Percentiles rank a stretch among this genome's conserved stretches.
Evolutionary conservation across 2,329 filamentous ascomycete species (phyloP).

Genomic region (Phoma sp.): DNA sequence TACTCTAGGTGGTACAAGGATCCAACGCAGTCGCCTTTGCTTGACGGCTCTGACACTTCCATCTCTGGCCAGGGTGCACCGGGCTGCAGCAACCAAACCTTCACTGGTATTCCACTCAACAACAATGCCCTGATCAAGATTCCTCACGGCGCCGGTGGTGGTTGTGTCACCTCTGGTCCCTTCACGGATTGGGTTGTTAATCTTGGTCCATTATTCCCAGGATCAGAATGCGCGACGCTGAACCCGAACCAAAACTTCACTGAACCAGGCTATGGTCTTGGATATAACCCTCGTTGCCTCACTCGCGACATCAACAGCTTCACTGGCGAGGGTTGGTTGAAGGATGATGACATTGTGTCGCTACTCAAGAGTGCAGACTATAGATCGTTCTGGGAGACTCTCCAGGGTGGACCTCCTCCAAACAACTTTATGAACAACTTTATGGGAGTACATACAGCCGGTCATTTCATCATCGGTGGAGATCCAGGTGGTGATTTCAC

Average conservation of each 20-base stretch:
- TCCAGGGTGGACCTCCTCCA: slow-evolving; percentile 44
- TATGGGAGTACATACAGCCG: slow-evolving; percentile 55
- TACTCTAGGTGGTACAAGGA: slow-evolving; percentile 62
- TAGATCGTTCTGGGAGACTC: slow-evolving; percentile 43
- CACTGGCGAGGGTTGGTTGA: slow-evolving; percentile 9
- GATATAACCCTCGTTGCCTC: slow-evolving; percentile 51
- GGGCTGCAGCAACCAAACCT: slow-evolving; percentile 22
- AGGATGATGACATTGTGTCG: slow-evolving; percentile 21
- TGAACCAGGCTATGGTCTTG: slow-evolving; percentile 30
- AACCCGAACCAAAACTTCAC: slow-evolving; percentile 4
- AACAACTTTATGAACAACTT: slow-evolving; percentile 44
- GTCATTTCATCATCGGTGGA: slow-evolving; percentile 57
- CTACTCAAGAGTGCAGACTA: slow-evolving; percentile 23
- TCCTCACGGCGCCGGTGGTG: slow-evolving; percentile 62
- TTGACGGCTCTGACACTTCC: slow-evolving; percentile 63
- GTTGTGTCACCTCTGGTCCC: slow-evolving; percentile 61
- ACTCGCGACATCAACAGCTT: slow-evolving; percentile 48
- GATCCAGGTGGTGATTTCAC: slow-evolving; percentile 57
- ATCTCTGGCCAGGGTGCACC: slow-evolving; percentile 57
- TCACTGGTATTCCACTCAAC: slow-evolving; percentile 27
- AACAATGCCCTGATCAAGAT: slow-evolving; percentile 35
- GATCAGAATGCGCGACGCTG: background rate
- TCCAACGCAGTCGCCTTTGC: slow-evolving; percentile 59
- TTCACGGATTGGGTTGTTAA: slow-evolving; percentile 53
- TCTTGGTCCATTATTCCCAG: slow-evolving; percentile 31